Evolutionary conservation across 345 rosid genomes (phyloP), one percentile per base, ranked within the genome.

Genomic region (Dimocarpus longan): DNA sequence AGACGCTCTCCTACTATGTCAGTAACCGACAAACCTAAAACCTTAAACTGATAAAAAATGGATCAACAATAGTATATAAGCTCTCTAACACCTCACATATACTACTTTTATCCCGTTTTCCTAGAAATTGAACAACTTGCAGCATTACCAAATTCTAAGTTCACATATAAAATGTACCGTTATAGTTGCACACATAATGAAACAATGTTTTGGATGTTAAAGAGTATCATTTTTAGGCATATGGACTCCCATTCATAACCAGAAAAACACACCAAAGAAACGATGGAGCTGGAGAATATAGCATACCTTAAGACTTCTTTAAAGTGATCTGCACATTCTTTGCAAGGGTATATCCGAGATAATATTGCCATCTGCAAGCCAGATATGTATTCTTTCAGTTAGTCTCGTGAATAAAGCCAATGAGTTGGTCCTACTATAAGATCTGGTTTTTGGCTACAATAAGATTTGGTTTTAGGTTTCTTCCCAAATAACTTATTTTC

Each of bases 251-350:
- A 32, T 62, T 28, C 24, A 39, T 43, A 54, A 78, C 70, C n/a
- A 1, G 44, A 5, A 26, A 44, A 13, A 11, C 15, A 64, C 43
- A 76, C 43, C 46, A 57, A 32, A 5, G 13, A 22, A 80, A 26
- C 11, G 50, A 50, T 40, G 71, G 43, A 39, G 57, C 6, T 21
- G 26, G 9, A 59, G 46, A 52, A 74, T 70, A 71, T 57, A 71
- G 32, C 11, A 48, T 86, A 93, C 99, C 97, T 94, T 73, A 96
- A 78, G 70, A 94, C 89, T 78, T 96, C 98, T 88, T 91, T 91
- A 69, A 94, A 96, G 84, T 96, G 99, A 85, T 91, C 98, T 1
- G 98, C 98, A 76, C 98, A 96, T 82, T 94, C 95, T 87, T 90
- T 88, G 89, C 99, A 94, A 79, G 97, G 98, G 81, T 96, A 94